Percentiles rank a stretch among this genome's conserved stretches.
Conservation (phyloP, 306 rosid species). For the Glycyrrhiza uralensis region DNA sequence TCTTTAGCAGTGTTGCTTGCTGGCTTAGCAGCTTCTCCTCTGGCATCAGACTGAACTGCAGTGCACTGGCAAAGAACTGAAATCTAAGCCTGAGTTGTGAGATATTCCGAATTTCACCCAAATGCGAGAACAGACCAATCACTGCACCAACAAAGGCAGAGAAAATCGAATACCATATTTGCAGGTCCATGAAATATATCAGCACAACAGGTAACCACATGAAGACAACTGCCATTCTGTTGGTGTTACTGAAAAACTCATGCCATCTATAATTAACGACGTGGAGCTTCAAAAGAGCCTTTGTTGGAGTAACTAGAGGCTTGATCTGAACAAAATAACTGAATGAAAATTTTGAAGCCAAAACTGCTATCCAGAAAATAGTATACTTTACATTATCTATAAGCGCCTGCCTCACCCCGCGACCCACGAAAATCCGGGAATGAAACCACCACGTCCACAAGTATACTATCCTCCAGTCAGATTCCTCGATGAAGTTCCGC, state of each 20-base stretch:
- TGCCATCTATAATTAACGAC: constrained; percentile 49
- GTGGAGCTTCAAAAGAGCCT: constrained; percentile 47
- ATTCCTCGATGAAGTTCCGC: constrained; percentile 62
- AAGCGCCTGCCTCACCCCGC: constrained; percentile 83
- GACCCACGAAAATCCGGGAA: constrained; percentile 80
- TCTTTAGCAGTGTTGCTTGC: constrained; percentile 54
- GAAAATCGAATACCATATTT: constrained; percentile 85
- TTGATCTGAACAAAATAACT: constrained; percentile 87
- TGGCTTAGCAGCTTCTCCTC: constrained; percentile 44
- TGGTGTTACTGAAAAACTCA: constrained; percentile 67
- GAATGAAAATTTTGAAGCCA: constrained; percentile 76
- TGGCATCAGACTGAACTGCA: constrained; percentile 88
- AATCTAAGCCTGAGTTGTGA: constrained; percentile 82
- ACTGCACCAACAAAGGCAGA: constrained; percentile 58
- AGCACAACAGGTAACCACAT: constrained; percentile 83
- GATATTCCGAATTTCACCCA: constrained; percentile 88
- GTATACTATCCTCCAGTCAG: constrained; percentile 60
- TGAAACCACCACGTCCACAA: constrained; percentile 89
- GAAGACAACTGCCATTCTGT: constrained; percentile 58
- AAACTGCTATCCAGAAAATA: constrained; percentile 60
- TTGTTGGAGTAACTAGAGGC: constrained; percentile 83
- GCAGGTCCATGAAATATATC: constrained; percentile 90
- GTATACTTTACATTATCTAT: constrained; percentile 68
- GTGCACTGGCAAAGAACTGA: constrained; percentile 87
- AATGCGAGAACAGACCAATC: constrained; percentile 81